Evolutionary conservation across 1,139 yeast species (phyloP).

Genomic region (Saccharomyces hybrid): DNA sequence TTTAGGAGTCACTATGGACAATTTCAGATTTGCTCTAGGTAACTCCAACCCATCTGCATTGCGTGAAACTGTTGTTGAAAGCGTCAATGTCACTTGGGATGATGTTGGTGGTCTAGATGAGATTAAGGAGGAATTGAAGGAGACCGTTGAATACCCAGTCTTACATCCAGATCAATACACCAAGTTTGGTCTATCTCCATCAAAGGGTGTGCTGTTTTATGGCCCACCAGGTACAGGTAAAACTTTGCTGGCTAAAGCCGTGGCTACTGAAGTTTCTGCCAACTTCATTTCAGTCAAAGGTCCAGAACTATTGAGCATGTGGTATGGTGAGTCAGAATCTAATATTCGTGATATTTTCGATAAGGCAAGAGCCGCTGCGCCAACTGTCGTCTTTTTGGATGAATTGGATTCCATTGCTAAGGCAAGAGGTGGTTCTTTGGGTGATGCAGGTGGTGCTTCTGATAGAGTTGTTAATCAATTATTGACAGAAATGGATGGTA

Average conservation of each 20-base stretch:
- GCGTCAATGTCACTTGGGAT: slow-evolving; percentile 93
- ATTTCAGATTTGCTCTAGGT: slow-evolving; percentile 95
- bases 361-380: slow-evolving; percentile 98
- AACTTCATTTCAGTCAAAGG: slow-evolving; percentile 96
- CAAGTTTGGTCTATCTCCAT: slow-evolving; percentile 94
- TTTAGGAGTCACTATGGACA: slow-evolving; percentile 97
- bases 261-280: slow-evolving; percentile 95
- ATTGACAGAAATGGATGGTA: slow-evolving; percentile 99
- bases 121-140: slow-evolving; percentile 93
- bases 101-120: slow-evolving; percentile 85
- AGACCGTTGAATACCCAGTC: slow-evolving; percentile 97
- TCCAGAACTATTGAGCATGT: slow-evolving; percentile 95
- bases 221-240: slow-evolving; percentile 99
- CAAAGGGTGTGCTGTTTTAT: slow-evolving; percentile 95
- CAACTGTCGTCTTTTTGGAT: slow-evolving; percentile 94
- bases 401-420: slow-evolving; percentile 97
- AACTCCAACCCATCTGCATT: slow-evolving; percentile 98
- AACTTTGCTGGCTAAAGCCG: slow-evolving; percentile 94
- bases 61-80: slow-evolving; percentile 98
- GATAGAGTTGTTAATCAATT: slow-evolving; percentile 98
- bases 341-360: slow-evolving; percentile 95
- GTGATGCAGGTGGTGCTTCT: slow-evolving; percentile 97
- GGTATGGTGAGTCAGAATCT: slow-evolving; percentile 98
- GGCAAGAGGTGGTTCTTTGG: slow-evolving; percentile 87
- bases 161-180: slow-evolving; percentile 97